Evolutionary conservation across 2,329 filamentous ascomycete species (phyloP).

Genomic region (Penicillium sp.): DNA sequence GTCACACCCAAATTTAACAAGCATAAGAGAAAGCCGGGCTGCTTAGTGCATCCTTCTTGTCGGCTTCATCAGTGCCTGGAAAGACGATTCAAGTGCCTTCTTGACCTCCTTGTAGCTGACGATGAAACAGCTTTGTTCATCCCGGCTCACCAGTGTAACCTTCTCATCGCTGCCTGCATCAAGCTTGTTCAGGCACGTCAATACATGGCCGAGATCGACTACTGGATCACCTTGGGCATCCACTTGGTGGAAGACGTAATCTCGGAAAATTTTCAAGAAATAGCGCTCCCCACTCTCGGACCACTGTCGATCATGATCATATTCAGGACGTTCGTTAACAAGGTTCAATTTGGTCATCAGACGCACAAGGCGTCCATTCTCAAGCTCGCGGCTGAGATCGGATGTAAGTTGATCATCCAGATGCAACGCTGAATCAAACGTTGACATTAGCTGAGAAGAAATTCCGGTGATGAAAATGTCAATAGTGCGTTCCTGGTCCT

Average conservation of each 20-base stretch:
- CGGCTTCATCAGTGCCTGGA: conserved; percentile 57
- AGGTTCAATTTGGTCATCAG: conserved; percentile 79
- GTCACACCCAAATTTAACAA: background rate
- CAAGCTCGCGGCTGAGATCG: conserved; percentile 75
- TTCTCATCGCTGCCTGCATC: conserved; percentile 87
- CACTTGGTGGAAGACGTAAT: conserved; percentile 97
- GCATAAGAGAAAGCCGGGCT: conserved; percentile 1
- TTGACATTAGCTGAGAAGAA: conserved; percentile 70
- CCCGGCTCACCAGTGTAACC: conserved; percentile 80
- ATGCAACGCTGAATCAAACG: conserved; percentile 78
- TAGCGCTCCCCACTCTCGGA: conserved; percentile 91
- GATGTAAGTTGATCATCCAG: conserved; percentile 72
- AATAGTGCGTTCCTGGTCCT: conserved; percentile 66
- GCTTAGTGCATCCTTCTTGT: conserved; percentile 36
- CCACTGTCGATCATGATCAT: conserved; percentile 76
- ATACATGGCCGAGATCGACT: conserved; percentile 82
- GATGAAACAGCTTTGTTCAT: conserved; percentile 85
- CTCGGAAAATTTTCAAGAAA: conserved; percentile 89
- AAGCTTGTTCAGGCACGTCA: conserved; percentile 85
- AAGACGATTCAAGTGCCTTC: conserved; percentile 61
- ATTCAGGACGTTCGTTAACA: conserved; percentile 87
- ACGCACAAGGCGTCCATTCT: conserved; percentile 83
- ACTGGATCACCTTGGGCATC: conserved; percentile 80
- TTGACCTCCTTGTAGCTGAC: conserved; percentile 89
- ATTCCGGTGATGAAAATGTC: conserved; percentile 79